A percentile compares a stretch with the other conserved stretches of the same genome.
Evolutionary conservation across 345 rosid genomes (phyloP).

Genomic region (Citropsis articulata): DNA sequence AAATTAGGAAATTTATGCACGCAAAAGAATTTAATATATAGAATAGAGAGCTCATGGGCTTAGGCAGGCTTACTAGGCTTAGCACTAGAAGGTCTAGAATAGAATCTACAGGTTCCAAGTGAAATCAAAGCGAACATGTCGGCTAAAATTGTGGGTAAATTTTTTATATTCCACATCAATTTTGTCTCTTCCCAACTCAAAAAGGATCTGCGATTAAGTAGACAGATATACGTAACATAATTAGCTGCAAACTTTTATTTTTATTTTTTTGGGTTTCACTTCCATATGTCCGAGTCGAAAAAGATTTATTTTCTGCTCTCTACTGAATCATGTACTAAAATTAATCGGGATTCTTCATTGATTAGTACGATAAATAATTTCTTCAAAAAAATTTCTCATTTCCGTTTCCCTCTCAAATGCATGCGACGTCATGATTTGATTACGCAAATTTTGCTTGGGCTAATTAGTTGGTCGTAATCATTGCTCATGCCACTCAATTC

Average conservation of each 20-base stretch:
- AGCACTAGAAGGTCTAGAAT: neutral
- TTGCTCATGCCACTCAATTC: neutral
- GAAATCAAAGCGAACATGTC: neutral
- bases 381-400: neutral
- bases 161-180: neutral
- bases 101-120: neutral
- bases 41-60: no score
- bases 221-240: neutral
- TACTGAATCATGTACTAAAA: no score
- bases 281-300: neutral
- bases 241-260: neutral
- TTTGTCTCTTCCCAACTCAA: neutral
- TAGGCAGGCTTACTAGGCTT: no score
- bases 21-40: neutral
- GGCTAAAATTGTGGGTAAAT: neutral
- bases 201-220: neutral
- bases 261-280: no score
- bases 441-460: neutral
- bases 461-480: neutral
- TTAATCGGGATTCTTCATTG: neutral
- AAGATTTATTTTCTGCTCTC: neutral
- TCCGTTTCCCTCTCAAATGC: neutral
- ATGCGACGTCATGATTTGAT: constrained; percentile 3
- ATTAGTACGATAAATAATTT: neutral
- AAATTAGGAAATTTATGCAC: neutral